Evolutionary conservation across 78 protist genomes (phyloP).

Genomic region (Capsaspora owczarzaki): DNA sequence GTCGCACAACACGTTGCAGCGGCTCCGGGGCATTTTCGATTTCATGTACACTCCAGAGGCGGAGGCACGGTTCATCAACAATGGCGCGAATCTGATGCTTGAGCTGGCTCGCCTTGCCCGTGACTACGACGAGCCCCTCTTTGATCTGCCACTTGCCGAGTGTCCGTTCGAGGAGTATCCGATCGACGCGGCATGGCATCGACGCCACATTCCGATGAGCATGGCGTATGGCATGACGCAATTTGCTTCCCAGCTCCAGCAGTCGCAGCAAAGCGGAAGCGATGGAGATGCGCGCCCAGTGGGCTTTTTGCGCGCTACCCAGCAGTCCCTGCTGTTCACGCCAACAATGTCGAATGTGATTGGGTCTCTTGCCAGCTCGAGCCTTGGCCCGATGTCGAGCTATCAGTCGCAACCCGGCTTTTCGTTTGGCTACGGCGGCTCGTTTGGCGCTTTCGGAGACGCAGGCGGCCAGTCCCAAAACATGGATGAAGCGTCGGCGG

Average conservation of each 20-base stretch:
- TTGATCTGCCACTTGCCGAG: not conserved
- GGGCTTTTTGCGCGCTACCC: not conserved
- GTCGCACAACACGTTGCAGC: not conserved
- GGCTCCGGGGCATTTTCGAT: not conserved
- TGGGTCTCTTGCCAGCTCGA: not conserved
- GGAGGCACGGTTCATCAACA: not conserved
- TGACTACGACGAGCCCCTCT: conserved; percentile 13
- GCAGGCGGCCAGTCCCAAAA: no score
- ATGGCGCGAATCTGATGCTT: conserved; percentile 1
- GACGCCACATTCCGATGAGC: not conserved
- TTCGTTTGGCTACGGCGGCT: no score
- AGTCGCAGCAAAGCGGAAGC: not conserved
- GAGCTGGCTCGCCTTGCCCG: not conserved
- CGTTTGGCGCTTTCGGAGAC: no score
- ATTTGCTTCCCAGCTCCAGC: not conserved
- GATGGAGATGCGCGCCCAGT: not conserved
- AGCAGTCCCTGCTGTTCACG: not conserved
- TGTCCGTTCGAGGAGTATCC: not conserved
- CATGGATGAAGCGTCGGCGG: no score
- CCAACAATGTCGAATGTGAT: not conserved
- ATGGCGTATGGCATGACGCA: conserved; percentile 10
- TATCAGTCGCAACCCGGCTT: no score
- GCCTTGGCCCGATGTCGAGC: no score
- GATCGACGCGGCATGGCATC: conserved; percentile 15
- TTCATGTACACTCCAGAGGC: conserved; percentile 6